Percentiles rank a stretch among this genome's conserved stretches.
These are phyloP conservation scores for Madurella fahalii DNA, from an alignment of 2,329 filamentous ascomycete species.

Conservation along the genomic window DNA sequence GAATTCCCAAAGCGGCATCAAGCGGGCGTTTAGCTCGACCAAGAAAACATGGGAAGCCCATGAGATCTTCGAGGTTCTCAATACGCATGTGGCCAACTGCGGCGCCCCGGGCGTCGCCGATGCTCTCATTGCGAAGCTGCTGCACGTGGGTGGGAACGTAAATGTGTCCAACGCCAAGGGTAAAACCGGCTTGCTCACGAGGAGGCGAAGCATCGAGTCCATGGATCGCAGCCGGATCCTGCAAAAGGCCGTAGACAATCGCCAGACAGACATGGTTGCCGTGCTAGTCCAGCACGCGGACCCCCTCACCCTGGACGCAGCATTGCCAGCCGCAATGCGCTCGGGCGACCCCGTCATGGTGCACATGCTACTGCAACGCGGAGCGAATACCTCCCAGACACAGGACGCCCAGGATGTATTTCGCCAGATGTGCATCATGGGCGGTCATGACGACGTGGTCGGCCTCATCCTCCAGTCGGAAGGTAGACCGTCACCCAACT, in stretches of 20 bases:
- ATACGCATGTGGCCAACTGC: constrained; percentile 44
- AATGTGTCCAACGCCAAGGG: constrained; percentile 45
- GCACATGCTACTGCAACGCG: constrained; percentile 47
- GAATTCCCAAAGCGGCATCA: constrained; percentile 28
- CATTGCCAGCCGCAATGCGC: constrained; percentile 47
- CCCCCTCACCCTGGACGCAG: constrained; percentile 44
- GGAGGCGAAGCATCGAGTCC: constrained; percentile 48
- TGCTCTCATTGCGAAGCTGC: constrained; percentile 49
- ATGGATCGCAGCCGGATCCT: constrained; percentile 49
- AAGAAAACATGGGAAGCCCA: constrained; percentile 49
- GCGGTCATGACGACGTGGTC: constrained; percentile 44
- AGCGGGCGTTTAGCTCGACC: constrained; percentile 44
- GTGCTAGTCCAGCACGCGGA: constrained; percentile 53
- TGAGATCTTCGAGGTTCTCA: constrained; percentile 50
- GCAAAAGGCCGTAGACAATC: constrained; percentile 47
- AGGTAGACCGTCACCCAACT: constrained; percentile 40
- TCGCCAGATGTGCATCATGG: constrained; percentile 45
- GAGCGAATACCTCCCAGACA: constrained; percentile 45
- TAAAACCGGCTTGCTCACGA: constrained; percentile 44
- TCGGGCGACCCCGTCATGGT: constrained; percentile 41
- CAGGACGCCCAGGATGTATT: constrained; percentile 52
- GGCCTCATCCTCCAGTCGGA: constrained; percentile 47
- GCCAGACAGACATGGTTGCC: constrained; percentile 50
- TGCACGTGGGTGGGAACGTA: constrained; percentile 47
- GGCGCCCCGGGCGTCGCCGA: constrained; percentile 55